Percentiles rank a stretch among this genome's conserved stretches.
phyloP scores from a whole-genome alignment of 495 filamentous ascomycete genomes.

The Penicillium subrubescens region DNA sequence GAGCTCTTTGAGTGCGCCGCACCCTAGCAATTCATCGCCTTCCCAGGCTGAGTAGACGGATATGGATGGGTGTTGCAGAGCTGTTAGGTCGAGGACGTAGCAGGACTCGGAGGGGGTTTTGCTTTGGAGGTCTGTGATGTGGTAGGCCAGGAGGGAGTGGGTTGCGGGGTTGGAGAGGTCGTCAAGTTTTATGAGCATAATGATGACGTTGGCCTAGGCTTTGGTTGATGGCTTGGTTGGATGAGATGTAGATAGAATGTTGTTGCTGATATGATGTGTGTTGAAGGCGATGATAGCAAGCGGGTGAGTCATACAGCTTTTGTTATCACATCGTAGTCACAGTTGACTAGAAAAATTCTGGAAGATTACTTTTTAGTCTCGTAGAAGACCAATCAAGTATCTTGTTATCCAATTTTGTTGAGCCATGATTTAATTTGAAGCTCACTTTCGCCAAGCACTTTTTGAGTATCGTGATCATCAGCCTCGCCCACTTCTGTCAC shows the following conservation, averaged over 20 bases:
- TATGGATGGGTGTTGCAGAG: background rate
- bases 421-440: too few relatives aligned
- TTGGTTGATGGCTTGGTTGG: background rate
- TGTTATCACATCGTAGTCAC: too few relatives aligned
- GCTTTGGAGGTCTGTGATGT: background rate
- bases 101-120: background rate
- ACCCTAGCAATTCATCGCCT: background rate
- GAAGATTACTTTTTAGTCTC: too few relatives aligned
- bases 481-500: background rate
- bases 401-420: too few relatives aligned
- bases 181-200: background rate
- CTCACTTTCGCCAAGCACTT: background rate
- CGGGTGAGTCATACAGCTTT: background rate
- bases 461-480: background rate
- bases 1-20: background rate
- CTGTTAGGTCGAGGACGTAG: background rate
- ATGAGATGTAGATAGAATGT: background rate
- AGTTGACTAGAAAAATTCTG: too few relatives aligned
- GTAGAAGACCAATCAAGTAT: too few relatives aligned
- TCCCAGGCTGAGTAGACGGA: constrained; percentile 1
- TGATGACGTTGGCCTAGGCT: background rate
- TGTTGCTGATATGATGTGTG: background rate
- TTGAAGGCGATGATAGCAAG: background rate
- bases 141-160: background rate
- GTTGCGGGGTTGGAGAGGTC: background rate